These are phyloP conservation scores for Elongisporangium anandrum DNA, from an alignment of 352 stramenopile species.

Conservation along the genomic window DNA sequence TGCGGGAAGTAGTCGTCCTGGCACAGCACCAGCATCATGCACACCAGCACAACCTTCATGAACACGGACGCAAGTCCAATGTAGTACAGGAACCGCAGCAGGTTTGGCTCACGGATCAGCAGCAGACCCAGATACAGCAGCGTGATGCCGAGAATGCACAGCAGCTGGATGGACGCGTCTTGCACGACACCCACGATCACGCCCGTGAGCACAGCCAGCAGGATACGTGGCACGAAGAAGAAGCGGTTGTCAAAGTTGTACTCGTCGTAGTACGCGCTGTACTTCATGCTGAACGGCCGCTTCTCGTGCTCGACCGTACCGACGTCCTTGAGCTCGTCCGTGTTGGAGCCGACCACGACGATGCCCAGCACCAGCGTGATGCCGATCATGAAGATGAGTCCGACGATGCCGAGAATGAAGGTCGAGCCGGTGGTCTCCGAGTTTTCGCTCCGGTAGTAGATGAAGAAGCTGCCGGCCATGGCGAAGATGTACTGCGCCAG, in stretches of 20 bases:
- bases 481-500: constrained; percentile 85
- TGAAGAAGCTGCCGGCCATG: constrained; percentile 76
- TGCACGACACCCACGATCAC: constrained; percentile 67
- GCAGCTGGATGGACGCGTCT: constrained; percentile 64
- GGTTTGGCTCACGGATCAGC: constrained; percentile 64
- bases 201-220: constrained; percentile 66
- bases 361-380: constrained; percentile 65
- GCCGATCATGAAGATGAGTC: constrained; percentile 41
- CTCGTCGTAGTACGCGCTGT: constrained; percentile 86
- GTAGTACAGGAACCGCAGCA: constrained; percentile 83
- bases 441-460: constrained; percentile 38
- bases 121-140: constrained; percentile 69
- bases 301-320: constrained; percentile 76
- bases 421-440: constrained; percentile 22
- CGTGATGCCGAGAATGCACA: constrained; percentile 66
- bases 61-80: constrained; percentile 74
- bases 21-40: constrained; percentile 75
- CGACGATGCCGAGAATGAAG: constrained; percentile 38
- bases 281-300: constrained; percentile 73
- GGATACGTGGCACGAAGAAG: constrained; percentile 81
- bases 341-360: constrained; percentile 58
- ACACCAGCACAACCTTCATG: constrained; percentile 78
- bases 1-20: constrained; percentile 81
- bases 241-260: constrained; percentile 89
- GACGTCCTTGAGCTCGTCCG: constrained; percentile 66